A percentile compares a stretch with the other conserved stretches of the same genome.
These are phyloP conservation scores for Calycina herbarum DNA, from an alignment of 2,329 filamentous ascomycete species.

Conservation along the genomic window DNA sequence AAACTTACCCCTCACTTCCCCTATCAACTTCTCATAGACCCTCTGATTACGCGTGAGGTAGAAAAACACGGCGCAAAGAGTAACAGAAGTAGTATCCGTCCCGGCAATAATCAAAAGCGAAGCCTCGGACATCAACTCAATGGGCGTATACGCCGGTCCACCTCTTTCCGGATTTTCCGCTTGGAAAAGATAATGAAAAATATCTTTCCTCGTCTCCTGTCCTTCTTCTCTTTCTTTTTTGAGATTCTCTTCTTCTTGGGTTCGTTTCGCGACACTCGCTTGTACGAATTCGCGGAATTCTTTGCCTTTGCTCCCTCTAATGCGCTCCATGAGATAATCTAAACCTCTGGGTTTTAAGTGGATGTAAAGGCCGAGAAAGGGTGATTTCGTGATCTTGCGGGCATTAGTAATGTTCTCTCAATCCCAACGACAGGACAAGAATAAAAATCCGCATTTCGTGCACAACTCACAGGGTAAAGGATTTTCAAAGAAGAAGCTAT, in stretches of 20 bases:
- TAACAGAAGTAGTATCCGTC: slow-evolving; percentile 37
- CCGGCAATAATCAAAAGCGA: slow-evolving; percentile 16
- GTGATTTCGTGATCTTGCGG: neutral
- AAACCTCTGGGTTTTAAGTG: slow-evolving; percentile 15
- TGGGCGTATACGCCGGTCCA: slow-evolving; percentile 37
- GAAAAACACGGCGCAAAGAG: slow-evolving; percentile 38
- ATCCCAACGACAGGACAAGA: too few relatives aligned
- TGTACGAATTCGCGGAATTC: slow-evolving; percentile 1
- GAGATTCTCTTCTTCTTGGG: neutral
- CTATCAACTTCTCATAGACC: slow-evolving; percentile 30
- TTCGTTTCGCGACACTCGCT: neutral
- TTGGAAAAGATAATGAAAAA: slow-evolving; percentile 70
- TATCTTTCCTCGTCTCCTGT: slow-evolving; percentile 61
- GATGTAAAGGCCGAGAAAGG: neutral
- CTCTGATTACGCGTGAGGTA: slow-evolving; percentile 38
- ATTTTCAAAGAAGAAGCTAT: slow-evolving; percentile 10
- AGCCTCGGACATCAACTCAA: slow-evolving; percentile 13
- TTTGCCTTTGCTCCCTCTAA: neutral
- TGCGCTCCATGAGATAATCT: neutral
- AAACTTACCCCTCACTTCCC: slow-evolving; percentile 40
- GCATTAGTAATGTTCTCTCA: too few relatives aligned
- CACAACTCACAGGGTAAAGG: slow-evolving; percentile 4
- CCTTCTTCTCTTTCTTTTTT: neutral
- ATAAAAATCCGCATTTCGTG: too few relatives aligned
- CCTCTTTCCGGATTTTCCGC: slow-evolving; percentile 67